Conservation (phyloP, 2,329 filamentous ascomycete genomes). For the Ophiostoma perfectum region DNA sequence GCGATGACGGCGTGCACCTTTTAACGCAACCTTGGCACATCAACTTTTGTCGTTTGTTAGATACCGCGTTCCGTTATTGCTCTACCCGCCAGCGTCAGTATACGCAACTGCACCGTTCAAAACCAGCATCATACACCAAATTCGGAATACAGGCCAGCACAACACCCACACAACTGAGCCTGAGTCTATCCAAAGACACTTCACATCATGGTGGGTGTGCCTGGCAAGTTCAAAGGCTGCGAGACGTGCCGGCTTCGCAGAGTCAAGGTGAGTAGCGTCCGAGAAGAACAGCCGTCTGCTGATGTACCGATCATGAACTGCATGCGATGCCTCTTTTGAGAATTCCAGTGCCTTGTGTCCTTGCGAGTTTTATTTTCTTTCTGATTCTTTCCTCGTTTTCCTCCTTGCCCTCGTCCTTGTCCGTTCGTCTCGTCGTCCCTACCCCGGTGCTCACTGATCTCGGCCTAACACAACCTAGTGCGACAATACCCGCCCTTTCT, state of each 20-base stretch:
- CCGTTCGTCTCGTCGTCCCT: too few relatives aligned
- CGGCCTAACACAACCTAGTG: constrained; percentile 39
- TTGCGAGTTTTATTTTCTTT: neutral
- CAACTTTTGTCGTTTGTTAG: neutral
- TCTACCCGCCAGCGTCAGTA: neutral
- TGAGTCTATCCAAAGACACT: neutral
- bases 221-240: constrained; percentile 60
- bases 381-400: constrained; percentile 1
- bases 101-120: neutral
- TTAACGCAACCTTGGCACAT: neutral
- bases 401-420: neutral
- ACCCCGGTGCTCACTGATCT: too few relatives aligned
- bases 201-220: constrained; percentile 52
- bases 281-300: too few relatives aligned
- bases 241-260: constrained; percentile 55
- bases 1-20: constrained; percentile 4
- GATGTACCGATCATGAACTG: neutral
- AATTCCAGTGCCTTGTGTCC: neutral
- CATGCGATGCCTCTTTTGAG: neutral
- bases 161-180: neutral
- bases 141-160: neutral
- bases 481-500: constrained; percentile 56
- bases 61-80: neutral
- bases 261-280: constrained; percentile 46
- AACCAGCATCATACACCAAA: too few relatives aligned